Percentiles rank a stretch among this genome's conserved stretches.
Conservation (phyloP, 2,329 filamentous ascomycete genomes). For the Verticillium nubilum region DNA sequence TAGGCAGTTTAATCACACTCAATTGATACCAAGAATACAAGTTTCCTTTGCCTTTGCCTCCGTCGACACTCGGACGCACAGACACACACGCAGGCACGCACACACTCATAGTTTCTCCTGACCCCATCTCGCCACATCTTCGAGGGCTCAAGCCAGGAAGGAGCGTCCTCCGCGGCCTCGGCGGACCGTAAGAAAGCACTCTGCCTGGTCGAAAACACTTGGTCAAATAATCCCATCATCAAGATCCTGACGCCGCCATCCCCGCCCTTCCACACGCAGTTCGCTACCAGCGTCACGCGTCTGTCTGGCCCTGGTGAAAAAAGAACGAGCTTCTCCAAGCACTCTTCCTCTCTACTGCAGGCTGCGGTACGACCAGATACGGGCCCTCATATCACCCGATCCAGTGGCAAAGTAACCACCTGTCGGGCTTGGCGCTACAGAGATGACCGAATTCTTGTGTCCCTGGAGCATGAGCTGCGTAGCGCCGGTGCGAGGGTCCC, state of each 20-base stretch:
- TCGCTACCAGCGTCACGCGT: background rate
- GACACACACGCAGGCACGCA: background rate
- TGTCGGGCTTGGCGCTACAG: constrained; percentile 86
- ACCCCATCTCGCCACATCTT: background rate
- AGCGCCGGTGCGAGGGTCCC: constrained; percentile 89
- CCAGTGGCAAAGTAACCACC: constrained; percentile 91
- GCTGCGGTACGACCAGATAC: constrained; percentile 83
- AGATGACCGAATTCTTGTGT: constrained; percentile 98
- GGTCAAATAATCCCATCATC: background rate
- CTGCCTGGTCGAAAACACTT: background rate
- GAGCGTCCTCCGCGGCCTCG: background rate
- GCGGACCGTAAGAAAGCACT: background rate
- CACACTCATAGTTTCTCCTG: background rate
- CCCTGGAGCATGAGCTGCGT: constrained; percentile 98
- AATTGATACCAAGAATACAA: background rate
- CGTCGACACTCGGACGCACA: background rate
- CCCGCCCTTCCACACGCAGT: background rate
- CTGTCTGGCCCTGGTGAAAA: background rate
- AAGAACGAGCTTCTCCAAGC: background rate
- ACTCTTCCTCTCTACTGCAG: constrained; percentile 8
- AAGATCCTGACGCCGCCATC: background rate
- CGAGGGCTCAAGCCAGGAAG: background rate
- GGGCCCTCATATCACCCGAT: constrained; percentile 93
- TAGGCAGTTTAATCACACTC: background rate
- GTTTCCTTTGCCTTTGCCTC: background rate